These are phyloP conservation scores for Cryoendolithus antarcticus DNA, from an alignment of 2,329 filamentous ascomycete genomes.

Conservation along the genomic window DNA sequence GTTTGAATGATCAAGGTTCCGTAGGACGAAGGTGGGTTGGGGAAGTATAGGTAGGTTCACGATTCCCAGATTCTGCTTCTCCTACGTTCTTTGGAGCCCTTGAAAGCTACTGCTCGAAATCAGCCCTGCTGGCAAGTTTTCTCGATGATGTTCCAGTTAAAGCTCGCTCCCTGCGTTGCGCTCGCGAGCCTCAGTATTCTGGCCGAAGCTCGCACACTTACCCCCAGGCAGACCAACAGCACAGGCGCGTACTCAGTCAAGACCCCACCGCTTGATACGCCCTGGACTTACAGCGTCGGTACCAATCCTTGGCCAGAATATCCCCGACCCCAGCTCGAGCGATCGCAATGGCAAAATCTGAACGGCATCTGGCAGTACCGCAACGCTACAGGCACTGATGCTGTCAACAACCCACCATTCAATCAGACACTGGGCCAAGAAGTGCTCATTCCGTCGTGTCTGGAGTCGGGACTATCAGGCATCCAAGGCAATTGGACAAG, in stretches of 20 bases:
- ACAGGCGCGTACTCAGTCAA: constrained; percentile 7
- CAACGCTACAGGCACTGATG: constrained; percentile 29
- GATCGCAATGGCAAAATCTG: constrained; percentile 40
- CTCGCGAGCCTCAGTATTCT: neutral
- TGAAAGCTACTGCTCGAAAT: too few relatives aligned
- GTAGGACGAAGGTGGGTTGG: too few relatives aligned
- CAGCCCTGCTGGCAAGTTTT: too few relatives aligned
- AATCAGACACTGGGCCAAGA: constrained; percentile 29
- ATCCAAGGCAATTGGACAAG: constrained; percentile 14
- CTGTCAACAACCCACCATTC: constrained; percentile 32
- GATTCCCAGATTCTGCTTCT: too few relatives aligned
- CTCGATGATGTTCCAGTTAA: constrained; percentile 7
- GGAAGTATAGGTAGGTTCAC: too few relatives aligned
- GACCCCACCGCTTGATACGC: constrained; percentile 26
- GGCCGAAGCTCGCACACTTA: neutral
- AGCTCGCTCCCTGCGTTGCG: neutral
- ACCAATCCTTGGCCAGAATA: constrained; percentile 43
- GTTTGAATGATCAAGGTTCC: too few relatives aligned
- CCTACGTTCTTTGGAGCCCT: too few relatives aligned
- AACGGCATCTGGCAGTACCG: constrained; percentile 47
- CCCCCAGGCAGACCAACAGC: too few relatives aligned
- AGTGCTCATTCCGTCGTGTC: constrained; percentile 41
- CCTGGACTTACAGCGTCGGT: constrained; percentile 40
- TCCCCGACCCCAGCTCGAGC: constrained; percentile 42
- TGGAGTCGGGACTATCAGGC: constrained; percentile 40